Evolutionary conservation across 345 rosid species (phyloP), one percentile per base, ranked within the genome.

Genomic region (Hypericum androsaemum): DNA sequence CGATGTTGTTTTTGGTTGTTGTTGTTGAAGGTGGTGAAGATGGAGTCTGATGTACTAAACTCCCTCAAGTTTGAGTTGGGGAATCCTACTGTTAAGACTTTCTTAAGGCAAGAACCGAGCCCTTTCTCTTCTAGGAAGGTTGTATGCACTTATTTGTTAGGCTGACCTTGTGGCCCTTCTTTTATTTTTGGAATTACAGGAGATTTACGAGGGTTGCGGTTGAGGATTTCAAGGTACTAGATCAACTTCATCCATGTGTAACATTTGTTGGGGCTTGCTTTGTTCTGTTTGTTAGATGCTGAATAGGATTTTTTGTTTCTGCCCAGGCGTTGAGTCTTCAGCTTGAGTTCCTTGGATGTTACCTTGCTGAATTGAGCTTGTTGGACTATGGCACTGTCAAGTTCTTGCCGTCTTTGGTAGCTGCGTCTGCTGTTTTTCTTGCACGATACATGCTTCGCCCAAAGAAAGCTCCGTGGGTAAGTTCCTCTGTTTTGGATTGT

Each of bases 281-380:
- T 0, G n/a, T 50, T 38, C 8, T 41, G 17, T 48, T 42, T 35
- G 46, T 45, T 59, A 50, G 64, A 32, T 16, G 5, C 44, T 46
- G 22, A 0, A 2, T 8, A 22, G 32, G 4, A 4, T 54, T 1
- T 47, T 13, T 39, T 47, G 45, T 32, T 11, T 37, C 8, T 41
- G 38, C 49, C 14, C 73, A 89, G 94, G 59, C 50, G 28, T 48
- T 66, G 12, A 66, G 63, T 66, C 72, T 80, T 62, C 86, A 74
- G 64, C 44, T 86, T 43, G 97, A 83, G 77, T 84, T 80, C 69
- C 75, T 89, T 37, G 83, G 90, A 32, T 72, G 50, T 69, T 83
- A 86, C 65, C 82, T 89, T 54, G 81, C 90, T 0, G 97, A 83
- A 68, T 62, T 89, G 51, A 78, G 88, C 65, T 62, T 89, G 61